These are phyloP conservation scores for Monilinia laxa DNA, from an alignment of 2,329 filamentous ascomycete genomes.

Conservation along the genomic window DNA sequence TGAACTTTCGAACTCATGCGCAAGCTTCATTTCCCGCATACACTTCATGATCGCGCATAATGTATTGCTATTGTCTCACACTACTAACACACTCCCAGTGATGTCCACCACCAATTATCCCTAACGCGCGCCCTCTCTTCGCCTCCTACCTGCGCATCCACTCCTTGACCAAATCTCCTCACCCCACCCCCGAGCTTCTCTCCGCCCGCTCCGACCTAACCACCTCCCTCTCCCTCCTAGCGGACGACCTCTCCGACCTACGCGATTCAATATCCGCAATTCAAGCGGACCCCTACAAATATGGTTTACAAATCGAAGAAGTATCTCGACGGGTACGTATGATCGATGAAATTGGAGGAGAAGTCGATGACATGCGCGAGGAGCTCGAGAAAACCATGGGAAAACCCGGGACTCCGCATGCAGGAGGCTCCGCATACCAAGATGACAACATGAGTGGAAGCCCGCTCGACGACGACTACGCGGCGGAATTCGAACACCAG, in stretches of 20 bases:
- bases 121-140: constrained; percentile 80
- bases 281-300: constrained; percentile 82
- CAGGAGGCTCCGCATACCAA: background rate
- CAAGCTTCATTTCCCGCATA: background rate
- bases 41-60: background rate
- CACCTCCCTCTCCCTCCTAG: constrained; percentile 63
- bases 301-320: constrained; percentile 80
- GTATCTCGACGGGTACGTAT: constrained; percentile 76
- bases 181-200: constrained; percentile 75
- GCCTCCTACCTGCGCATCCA: constrained; percentile 94
- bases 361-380: constrained; percentile 85
- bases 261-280: constrained; percentile 82
- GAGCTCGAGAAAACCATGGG: constrained; percentile 67
- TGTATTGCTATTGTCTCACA: constrained; percentile 11
- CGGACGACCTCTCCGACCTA: constrained; percentile 85
- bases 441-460: constrained; percentile 37
- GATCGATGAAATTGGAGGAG: constrained; percentile 83
- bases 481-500: constrained; percentile 84
- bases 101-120: constrained; percentile 81
- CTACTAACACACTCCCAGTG: constrained; percentile 52
- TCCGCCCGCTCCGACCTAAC: constrained; percentile 71
- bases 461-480: constrained; percentile 44
- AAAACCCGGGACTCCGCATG: constrained; percentile 41
- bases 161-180: constrained; percentile 63
- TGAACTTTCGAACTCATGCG: constrained; percentile 3